phyloP scores from a whole-genome alignment of 169 alveolate species.

The Eimeria sp. region DNA sequence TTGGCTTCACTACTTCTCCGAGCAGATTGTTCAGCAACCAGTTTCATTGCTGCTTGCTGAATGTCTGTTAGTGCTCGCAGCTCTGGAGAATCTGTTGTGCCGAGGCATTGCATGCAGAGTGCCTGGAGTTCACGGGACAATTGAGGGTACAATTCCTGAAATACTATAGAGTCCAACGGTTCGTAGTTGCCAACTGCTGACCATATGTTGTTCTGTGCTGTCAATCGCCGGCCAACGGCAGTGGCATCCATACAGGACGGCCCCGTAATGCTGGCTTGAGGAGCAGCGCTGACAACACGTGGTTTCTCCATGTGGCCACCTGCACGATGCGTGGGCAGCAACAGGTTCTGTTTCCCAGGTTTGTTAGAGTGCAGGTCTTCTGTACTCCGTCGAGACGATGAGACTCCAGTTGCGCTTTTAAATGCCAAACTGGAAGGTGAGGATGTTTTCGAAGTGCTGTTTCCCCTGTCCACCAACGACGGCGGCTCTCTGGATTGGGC shows the following conservation, averaged over 20 bases:
- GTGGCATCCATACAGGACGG: conserved; percentile 14
- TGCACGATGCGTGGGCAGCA: background rate
- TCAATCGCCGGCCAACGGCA: conserved; percentile 59
- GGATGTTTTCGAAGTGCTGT: background rate
- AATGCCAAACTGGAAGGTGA: background rate
- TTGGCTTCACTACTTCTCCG: conserved; percentile 26
- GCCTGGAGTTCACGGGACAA: conserved; percentile 41
- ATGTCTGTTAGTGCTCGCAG: conserved; percentile 61
- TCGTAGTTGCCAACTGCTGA: conserved; percentile 62
- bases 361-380: background rate
- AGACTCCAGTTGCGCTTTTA: background rate
- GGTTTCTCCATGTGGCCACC: background rate
- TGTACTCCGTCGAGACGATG: background rate
- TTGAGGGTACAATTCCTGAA: conserved; percentile 7
- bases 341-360: background rate
- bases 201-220: conserved; percentile 58
- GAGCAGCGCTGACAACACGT: conserved; percentile 15
- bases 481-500: background rate
- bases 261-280: background rate
- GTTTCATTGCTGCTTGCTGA: conserved; percentile 47
- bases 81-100: conserved; percentile 50
- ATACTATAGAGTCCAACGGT: conserved; percentile 27
- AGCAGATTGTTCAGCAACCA: conserved; percentile 48
- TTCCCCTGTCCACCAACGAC: background rate
- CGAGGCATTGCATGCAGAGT: conserved; percentile 57